Base-by-base conservation (phyloP, 2,329 filamentous ascomycete genomes). In the Biscogniauxia sp. region DNA sequence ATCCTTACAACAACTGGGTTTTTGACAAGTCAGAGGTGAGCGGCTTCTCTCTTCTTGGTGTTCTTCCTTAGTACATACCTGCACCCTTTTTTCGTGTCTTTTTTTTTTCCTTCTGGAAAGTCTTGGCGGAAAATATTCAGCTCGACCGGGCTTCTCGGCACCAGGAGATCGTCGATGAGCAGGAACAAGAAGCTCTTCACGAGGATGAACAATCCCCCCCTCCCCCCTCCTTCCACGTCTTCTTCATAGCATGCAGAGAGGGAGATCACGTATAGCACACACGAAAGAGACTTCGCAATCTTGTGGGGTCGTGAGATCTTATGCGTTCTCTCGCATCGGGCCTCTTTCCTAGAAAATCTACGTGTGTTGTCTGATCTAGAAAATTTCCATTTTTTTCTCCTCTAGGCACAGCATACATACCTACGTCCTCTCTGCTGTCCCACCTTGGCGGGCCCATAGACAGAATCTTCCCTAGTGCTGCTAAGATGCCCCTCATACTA, bases 1-100 rank as follows among this genome's bases (percentile, higher is more conserved):
- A 73, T 55, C 72, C 72, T 15, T 73, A 73, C 61, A 73, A 69
- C 57, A 73, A 73, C 53, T 73, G 72, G 71, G 68, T 73, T n/a
- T 73, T 73, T 57, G 66, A 73, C 56, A 72, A 69, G 60, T 66
- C 69, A 37, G 69, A 62, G 57, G 72, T 73, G 68, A 58, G 70
- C 52, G 28, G 54, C 23, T 19, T 28, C 20, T 53, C 20, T 53
- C 23, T 23, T 23, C 23, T 23, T 5, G 28, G 56, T 61, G 50
- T 28, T 6, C 11, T 54, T 58, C 54, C 20, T 6, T 25, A 28
- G 23, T 23, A 23, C 23, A 23, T 5, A 2, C 23, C 23, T 23
- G 28, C 54, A 45, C 57, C 26, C 17, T 51, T 17, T 49, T 49
- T 25, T 20, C 2, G 23, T 23, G 23, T 11, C 55, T 45, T 45